Base-by-base conservation (phyloP, 768 basidiomycete species). In the Boletellus ananas region DNA sequence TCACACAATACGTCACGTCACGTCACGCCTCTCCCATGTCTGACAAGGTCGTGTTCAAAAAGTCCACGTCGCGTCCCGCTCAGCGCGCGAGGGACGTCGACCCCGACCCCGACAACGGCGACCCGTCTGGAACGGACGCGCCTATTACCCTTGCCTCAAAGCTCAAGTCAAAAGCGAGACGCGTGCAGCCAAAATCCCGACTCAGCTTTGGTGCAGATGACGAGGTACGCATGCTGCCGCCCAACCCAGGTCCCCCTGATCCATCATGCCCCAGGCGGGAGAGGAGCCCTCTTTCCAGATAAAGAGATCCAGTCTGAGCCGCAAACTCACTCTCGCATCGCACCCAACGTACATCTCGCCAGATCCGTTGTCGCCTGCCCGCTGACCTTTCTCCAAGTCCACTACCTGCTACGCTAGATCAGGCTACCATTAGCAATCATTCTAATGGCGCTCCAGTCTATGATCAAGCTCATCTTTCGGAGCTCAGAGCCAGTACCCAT, bases 241-340 rank as follows among this genome's bases (percentile, higher is more conserved):
- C 56, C 36, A 34, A 3, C 34, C 31, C 2, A 18, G 6, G 38
- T 33, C 51, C 48, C 14, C 35, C 23, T 59, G 64, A 53, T 70
- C 71, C 57, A 75, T 67, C 34, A 40, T 8, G 37, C 37, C 23
- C 45, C 39, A 88, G 83, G 78, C 78, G 58, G 76, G 73, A 11
- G 77, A 76, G 34, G 80, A 75, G 8, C 84, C 89, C 50, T 72
- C 77, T 0, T 91, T 93, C 64, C 76, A 87, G 71, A 72, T 92
- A 16, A 92, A 90, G 65, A 93, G 90, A 69, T 90, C 87, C 2
- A 84, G 66, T 46, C 72, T 92, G 38, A 91, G 89, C 59, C 72
- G 74, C 53, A 87, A 85, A 57, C 61, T 88, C 54, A 61, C 79
- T 2, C 66, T 86, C 36, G 79, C 79, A 13, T 76, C 72, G 41